These are phyloP conservation scores for Endoconidiophora polonica DNA, from an alignment of 2,329 filamentous ascomycete species.

Conservation along the genomic window DNA sequence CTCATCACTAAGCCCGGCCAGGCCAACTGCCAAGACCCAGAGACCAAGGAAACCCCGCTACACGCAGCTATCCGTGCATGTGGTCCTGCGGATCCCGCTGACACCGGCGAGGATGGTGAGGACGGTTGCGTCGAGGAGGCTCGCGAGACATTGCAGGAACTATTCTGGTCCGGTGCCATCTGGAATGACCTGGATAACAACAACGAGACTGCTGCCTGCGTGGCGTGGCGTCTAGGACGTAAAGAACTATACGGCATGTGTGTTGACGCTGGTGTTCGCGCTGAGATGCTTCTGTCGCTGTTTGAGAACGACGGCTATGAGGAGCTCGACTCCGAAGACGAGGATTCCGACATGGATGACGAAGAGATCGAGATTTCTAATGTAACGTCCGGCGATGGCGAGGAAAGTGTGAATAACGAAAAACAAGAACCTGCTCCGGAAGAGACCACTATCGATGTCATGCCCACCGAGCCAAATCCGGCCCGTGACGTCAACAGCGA, in stretches of 20 bases:
- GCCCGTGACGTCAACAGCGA: conserved; percentile 39
- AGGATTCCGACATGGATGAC: conserved; percentile 24
- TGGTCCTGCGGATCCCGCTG: conserved; percentile 24
- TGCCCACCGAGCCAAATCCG: conserved; percentile 22
- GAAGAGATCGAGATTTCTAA: conserved; percentile 19
- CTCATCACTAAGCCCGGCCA: conserved; percentile 47
- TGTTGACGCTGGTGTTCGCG: conserved; percentile 78
- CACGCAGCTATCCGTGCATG: conserved; percentile 79
- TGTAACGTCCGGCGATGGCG: conserved; percentile 15
- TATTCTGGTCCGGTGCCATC: conserved; percentile 79
- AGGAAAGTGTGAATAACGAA: conserved; percentile 16
- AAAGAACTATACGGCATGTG: conserved; percentile 61
- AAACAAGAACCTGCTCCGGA: conserved; percentile 21
- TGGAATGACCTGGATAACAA: conserved; percentile 89
- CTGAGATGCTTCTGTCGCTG: conserved; percentile 70
- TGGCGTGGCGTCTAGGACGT: conserved; percentile 56
- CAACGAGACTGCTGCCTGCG: conserved; percentile 80
- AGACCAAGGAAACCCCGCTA: conserved; percentile 72
- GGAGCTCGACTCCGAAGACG: conserved; percentile 42
- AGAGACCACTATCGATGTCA: conserved; percentile 17
- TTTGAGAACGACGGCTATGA: conserved; percentile 58
- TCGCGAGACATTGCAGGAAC: conserved; percentile 50
- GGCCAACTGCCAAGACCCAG: conserved; percentile 66
- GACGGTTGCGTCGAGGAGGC: conserved; percentile 39
- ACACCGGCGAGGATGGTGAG: conserved; percentile 20